Conservation (phyloP, 2,329 filamentous ascomycete species). For the Ceratocystis albifundus region DNA sequence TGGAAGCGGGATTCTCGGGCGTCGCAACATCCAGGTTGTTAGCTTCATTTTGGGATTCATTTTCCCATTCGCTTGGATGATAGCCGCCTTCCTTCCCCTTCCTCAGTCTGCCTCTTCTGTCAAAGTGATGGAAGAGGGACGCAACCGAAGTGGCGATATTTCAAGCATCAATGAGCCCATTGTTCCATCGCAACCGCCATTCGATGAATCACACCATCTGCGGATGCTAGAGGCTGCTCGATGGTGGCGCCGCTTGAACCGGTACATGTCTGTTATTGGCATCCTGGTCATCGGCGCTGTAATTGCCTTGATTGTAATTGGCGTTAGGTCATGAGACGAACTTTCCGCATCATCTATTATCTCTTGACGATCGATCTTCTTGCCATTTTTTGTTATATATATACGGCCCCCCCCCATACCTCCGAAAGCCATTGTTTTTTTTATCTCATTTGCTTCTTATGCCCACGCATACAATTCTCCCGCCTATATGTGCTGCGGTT, state of each 20-base stretch:
- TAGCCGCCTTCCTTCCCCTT: conserved; percentile 62
- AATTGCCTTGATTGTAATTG: conserved; percentile 41
- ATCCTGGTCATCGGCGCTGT: conserved; percentile 43
- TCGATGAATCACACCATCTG: conserved; percentile 21
- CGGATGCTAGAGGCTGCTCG: conserved; percentile 36
- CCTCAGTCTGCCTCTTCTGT: conserved; percentile 46
- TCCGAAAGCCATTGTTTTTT: conserved; percentile 14
- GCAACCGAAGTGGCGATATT: conserved; percentile 18
- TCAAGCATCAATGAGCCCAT: conserved; percentile 9
- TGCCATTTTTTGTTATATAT: conserved; percentile 14
- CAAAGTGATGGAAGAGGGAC: conserved; percentile 39
- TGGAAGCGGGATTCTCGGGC: conserved; percentile 49
- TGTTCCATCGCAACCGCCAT: conserved; percentile 11
- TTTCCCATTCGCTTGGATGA: conserved; percentile 70
- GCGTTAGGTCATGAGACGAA: conserved; percentile 30
- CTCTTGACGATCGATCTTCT: conserved; percentile 8
- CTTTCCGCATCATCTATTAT: background rate
- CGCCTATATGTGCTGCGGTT: background rate
- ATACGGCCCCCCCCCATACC: no score
- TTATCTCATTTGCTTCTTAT: conserved; percentile 19
- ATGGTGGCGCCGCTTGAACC: conserved; percentile 51
- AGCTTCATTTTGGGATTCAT: conserved; percentile 68
- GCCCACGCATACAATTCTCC: background rate
- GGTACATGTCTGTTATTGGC: conserved; percentile 46
- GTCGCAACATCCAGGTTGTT: conserved; percentile 61